These are phyloP conservation scores for Lachnellula arida DNA, from an alignment of 2,329 filamentous ascomycete species.

Conservation along the genomic window DNA sequence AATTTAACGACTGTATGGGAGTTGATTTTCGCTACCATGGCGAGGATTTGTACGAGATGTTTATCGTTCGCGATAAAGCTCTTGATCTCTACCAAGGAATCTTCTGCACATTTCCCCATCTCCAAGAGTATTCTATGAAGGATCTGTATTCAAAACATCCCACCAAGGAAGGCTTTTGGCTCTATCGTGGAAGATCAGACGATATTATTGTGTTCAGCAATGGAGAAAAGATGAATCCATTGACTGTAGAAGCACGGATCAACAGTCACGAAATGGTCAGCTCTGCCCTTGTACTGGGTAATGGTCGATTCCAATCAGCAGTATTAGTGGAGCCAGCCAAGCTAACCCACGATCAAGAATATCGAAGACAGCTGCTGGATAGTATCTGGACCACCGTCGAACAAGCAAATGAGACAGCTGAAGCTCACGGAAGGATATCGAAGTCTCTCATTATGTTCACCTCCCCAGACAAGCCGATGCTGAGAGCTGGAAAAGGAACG, in stretches of 20 bases:
- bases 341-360: conserved; percentile 3
- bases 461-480: conserved; percentile 31
- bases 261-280: conserved; percentile 32
- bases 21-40: not conserved
- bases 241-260: conserved; percentile 35
- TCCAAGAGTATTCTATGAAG: conserved; percentile 32
- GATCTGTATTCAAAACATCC: conserved; percentile 38
- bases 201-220: conserved; percentile 41
- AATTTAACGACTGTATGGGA: not conserved
- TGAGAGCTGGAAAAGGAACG: conserved; percentile 35
- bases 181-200: conserved; percentile 35
- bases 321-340: conserved; percentile 27
- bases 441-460: conserved; percentile 32
- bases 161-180: conserved; percentile 33
- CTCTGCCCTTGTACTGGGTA: conserved; percentile 21
- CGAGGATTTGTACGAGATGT: not conserved
- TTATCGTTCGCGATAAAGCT: not conserved
- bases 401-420: conserved; percentile 28
- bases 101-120: conserved; percentile 34
- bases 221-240: conserved; percentile 36
- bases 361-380: not conserved
- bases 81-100: conserved; percentile 8
- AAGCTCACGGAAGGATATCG: conserved; percentile 27
- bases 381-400: conserved; percentile 30
- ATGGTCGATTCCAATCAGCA: no score